Conservation (phyloP, 495 filamentous ascomycete species). For the Neurospora discreta region DNA sequence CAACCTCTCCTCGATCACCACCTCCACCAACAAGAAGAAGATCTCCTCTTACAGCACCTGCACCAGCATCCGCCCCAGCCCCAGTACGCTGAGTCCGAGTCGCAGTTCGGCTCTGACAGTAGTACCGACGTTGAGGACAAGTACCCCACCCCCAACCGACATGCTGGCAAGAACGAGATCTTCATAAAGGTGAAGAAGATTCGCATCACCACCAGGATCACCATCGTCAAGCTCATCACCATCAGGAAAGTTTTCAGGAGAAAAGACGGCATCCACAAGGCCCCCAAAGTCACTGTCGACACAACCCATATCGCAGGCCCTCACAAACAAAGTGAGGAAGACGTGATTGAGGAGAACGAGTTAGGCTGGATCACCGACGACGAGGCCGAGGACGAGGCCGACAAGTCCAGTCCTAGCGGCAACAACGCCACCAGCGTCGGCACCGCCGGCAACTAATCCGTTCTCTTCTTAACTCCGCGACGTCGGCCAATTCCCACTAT, state of each 20-base stretch:
- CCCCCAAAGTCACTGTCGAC: background rate
- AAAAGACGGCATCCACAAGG: background rate
- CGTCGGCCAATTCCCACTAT: background rate
- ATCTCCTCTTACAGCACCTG: background rate
- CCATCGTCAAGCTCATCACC: background rate
- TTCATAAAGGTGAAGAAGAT: background rate
- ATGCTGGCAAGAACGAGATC: background rate
- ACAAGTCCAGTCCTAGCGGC: background rate
- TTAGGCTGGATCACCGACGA: background rate
- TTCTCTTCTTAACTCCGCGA: slow-evolving; percentile 22
- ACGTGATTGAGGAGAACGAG: background rate
- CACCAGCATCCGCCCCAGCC: background rate
- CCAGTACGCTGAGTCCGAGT: background rate
- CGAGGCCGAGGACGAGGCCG: background rate
- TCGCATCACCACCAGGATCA: background rate
- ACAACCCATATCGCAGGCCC: background rate
- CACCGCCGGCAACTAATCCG: background rate
- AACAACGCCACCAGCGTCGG: background rate
- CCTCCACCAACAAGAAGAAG: background rate
- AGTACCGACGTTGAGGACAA: background rate
- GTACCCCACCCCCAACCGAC: background rate
- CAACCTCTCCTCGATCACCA: background rate
- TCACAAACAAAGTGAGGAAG: background rate
- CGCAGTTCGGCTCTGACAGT: background rate
- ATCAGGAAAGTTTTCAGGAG: background rate